Percentiles rank a stretch among this genome's conserved stretches.
phyloP scores from a whole-genome alignment of 2,329 filamentous ascomycete genomes.

The Arthroderma sp. region DNA sequence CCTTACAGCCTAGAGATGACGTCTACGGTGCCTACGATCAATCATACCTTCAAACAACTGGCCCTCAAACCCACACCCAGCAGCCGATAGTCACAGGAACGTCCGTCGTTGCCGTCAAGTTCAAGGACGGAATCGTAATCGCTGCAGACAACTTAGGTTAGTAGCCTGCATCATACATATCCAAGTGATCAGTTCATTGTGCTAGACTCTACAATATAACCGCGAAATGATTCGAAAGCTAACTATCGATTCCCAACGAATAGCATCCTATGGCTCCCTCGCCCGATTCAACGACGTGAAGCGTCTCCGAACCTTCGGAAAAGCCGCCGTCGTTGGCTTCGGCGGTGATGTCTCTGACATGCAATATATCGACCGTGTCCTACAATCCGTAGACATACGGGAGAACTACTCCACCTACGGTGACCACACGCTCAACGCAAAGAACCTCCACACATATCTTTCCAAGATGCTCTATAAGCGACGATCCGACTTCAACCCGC shows the following conservation, averaged over 20 bases:
- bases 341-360: slow-evolving; percentile 97
- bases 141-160: slow-evolving; percentile 89
- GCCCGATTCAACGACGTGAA: slow-evolving; percentile 95
- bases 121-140: slow-evolving; percentile 90
- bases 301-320: slow-evolving; percentile 79
- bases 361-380: slow-evolving; percentile 90
- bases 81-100: slow-evolving; percentile 90
- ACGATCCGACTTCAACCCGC: slow-evolving; percentile 86
- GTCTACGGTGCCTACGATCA: slow-evolving; percentile 88
- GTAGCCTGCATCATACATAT: not conserved
- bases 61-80: slow-evolving; percentile 76
- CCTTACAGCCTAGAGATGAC: slow-evolving; percentile 76
- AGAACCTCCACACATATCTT: slow-evolving; percentile 93
- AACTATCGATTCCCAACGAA: slow-evolving; percentile 1
- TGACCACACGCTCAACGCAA: slow-evolving; percentile 56
- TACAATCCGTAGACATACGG: slow-evolving; percentile 71
- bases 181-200: no score
- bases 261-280: slow-evolving; percentile 93
- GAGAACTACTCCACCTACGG: slow-evolving; percentile 55
- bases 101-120: slow-evolving; percentile 89
- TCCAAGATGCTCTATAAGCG: slow-evolving; percentile 92
- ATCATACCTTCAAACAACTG: slow-evolving; percentile 60
- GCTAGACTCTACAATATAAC: not conserved
- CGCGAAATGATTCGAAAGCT: not conserved
- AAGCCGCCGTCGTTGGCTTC: slow-evolving; percentile 75